Percentiles rank a stretch among this genome's conserved stretches.
Conservation (phyloP, 805 yeast genomes). For the Cyberlindnera maritima region DNA sequence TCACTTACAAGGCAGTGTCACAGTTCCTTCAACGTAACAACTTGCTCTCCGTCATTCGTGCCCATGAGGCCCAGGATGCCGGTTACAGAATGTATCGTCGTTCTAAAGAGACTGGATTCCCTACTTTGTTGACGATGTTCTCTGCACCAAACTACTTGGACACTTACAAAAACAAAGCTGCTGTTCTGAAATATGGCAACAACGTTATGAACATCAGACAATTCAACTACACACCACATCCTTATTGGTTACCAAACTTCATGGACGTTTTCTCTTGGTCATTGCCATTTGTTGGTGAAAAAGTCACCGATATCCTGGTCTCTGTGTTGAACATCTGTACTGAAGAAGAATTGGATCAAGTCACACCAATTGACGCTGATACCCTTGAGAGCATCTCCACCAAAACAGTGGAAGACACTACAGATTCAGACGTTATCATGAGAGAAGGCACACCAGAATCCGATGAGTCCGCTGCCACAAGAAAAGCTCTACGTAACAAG, state of each 20-base stretch:
- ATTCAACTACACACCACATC: constrained; percentile 90
- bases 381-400: constrained; percentile 11
- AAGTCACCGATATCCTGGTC: constrained; percentile 89
- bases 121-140: constrained; percentile 84
- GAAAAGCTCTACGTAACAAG: constrained; percentile 73
- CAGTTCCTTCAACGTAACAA: constrained; percentile 76
- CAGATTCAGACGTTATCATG: background rate
- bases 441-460: background rate
- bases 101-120: constrained; percentile 82
- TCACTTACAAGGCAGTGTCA: constrained; percentile 73
- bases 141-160: constrained; percentile 96
- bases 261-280: constrained; percentile 99
- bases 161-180: constrained; percentile 91
- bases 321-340: constrained; percentile 91
- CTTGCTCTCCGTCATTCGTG: constrained; percentile 81
- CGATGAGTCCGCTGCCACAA: constrained; percentile 32
- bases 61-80: constrained; percentile 97
- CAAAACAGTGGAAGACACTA: constrained; percentile 3
- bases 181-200: constrained; percentile 86
- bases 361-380: constrained; percentile 44
- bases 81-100: constrained; percentile 94
- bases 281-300: constrained; percentile 94
- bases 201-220: constrained; percentile 94
- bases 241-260: constrained; percentile 94
- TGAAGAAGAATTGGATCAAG: constrained; percentile 88